Conservation (phyloP, 345 rosid genomes). For the Triadica sebifera region DNA sequence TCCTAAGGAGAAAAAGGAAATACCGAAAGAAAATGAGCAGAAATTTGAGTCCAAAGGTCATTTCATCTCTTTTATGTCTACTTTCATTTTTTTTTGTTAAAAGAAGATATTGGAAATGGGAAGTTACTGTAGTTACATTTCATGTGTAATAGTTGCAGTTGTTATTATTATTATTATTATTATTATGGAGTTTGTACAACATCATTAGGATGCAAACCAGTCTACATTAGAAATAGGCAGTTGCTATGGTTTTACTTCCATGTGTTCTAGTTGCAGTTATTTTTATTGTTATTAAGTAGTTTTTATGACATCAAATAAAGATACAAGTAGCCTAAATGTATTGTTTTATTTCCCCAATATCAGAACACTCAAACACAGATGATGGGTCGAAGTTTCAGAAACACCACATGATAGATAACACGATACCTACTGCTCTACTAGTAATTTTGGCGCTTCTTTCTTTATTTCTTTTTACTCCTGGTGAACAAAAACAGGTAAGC, state of each 20-base stretch:
- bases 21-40: constrained; percentile 67
- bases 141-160: not conserved
- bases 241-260: not conserved
- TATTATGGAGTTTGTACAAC: not conserved
- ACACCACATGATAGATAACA: constrained; percentile 43
- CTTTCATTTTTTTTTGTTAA: not conserved
- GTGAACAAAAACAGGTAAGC: constrained; percentile 66
- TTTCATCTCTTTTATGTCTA: not conserved
- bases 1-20: constrained; percentile 81
- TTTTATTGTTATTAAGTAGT: not conserved
- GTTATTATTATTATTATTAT: not conserved
- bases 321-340: not conserved
- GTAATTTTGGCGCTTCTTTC: constrained; percentile 53
- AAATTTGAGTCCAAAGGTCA: constrained; percentile 84
- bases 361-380: constrained; percentile 69
- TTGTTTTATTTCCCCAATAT: constrained; percentile 15
- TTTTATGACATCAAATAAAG: not conserved
- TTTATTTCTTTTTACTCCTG: constrained; percentile 42
- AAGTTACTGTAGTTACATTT: not conserved
- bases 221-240: not conserved
- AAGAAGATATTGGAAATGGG: not conserved
- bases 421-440: constrained; percentile 49
- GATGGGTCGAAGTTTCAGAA: constrained; percentile 51
- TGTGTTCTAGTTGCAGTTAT: not conserved
- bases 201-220: not conserved